These are phyloP conservation scores for Hebeloma cylindrosporum DNA, from an alignment of 768 basidiomycete species.

Conservation along the genomic window DNA sequence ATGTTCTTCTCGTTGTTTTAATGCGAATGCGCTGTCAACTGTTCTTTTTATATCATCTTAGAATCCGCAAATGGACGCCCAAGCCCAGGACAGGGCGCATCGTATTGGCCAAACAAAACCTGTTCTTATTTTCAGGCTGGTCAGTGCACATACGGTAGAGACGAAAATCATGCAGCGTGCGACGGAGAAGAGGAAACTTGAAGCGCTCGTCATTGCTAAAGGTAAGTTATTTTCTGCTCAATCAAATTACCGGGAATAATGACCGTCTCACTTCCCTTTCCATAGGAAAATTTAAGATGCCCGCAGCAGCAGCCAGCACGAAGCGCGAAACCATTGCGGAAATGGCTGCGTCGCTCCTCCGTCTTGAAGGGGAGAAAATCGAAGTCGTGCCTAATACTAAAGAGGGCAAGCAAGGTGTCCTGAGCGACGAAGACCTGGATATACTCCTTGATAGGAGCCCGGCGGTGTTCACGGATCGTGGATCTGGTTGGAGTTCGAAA, in stretches of 20 bases:
- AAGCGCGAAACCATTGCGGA: slow-evolving; percentile 73
- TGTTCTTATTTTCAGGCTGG: slow-evolving; percentile 85
- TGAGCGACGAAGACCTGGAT: slow-evolving; percentile 81
- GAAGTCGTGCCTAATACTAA: slow-evolving; percentile 77
- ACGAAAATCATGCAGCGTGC: slow-evolving; percentile 89
- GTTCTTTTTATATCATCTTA: slow-evolving; percentile 24
- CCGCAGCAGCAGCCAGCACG: slow-evolving; percentile 46
- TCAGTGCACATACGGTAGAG: slow-evolving; percentile 88
- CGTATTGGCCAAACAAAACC: slow-evolving; percentile 93
- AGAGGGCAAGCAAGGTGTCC: slow-evolving; percentile 66
- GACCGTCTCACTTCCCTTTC: neutral
- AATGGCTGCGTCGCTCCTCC: slow-evolving; percentile 74
- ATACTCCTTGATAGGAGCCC: slow-evolving; percentile 78
- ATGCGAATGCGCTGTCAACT: neutral
- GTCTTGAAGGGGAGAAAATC: slow-evolving; percentile 87
- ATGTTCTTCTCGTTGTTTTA: slow-evolving; percentile 20
- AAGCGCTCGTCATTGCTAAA: slow-evolving; percentile 93
- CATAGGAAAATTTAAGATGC: slow-evolving; percentile 80
- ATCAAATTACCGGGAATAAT: neutral
- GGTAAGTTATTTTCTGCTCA: slow-evolving; percentile 40
- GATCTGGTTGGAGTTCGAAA: slow-evolving; percentile 70
- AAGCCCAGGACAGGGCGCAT: slow-evolving; percentile 95
- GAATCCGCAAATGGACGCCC: slow-evolving; percentile 96
- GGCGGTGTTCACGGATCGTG: slow-evolving; percentile 68
- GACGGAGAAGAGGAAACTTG: slow-evolving; percentile 83